Evolutionary conservation across 202 grass and related monocot genomes (phyloP).

Genomic region (Digitaria exilis): DNA sequence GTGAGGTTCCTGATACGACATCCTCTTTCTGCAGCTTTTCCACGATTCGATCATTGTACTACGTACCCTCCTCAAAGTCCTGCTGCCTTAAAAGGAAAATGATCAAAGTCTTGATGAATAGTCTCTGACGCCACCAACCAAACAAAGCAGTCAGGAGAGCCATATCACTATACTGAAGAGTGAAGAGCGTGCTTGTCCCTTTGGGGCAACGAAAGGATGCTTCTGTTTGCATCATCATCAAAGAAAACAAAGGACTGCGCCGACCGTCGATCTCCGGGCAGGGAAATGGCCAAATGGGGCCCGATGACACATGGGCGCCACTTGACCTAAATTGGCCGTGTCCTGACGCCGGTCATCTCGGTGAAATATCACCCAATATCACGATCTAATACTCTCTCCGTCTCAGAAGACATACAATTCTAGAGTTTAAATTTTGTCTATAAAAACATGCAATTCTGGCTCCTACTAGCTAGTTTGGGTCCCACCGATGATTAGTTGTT

Average conservation of each 20-base stretch:
- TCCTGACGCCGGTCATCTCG: not conserved
- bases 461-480: too few relatives aligned
- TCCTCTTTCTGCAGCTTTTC: not conserved
- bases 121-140: not conserved
- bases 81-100: too few relatives aligned
- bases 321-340: not conserved
- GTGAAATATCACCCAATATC: slow-evolving; percentile 12
- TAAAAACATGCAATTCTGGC: too few relatives aligned
- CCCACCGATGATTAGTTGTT: too few relatives aligned
- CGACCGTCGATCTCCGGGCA: not conserved
- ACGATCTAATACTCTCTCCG: too few relatives aligned
- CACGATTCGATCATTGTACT: not conserved
- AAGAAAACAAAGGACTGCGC: not conserved
- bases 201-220: slow-evolving; percentile 3
- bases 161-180: too few relatives aligned
- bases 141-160: not conserved
- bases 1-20: not conserved
- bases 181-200: not conserved
- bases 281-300: too few relatives aligned
- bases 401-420: too few relatives aligned
- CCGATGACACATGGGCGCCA: not conserved
- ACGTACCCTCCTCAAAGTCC: not conserved
- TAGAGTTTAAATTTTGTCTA: too few relatives aligned
- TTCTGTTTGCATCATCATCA: not conserved
- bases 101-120: not conserved